phyloP scores from a whole-genome alignment of 805 yeast genomes.

The Komagataella kurtzmanii region DNA sequence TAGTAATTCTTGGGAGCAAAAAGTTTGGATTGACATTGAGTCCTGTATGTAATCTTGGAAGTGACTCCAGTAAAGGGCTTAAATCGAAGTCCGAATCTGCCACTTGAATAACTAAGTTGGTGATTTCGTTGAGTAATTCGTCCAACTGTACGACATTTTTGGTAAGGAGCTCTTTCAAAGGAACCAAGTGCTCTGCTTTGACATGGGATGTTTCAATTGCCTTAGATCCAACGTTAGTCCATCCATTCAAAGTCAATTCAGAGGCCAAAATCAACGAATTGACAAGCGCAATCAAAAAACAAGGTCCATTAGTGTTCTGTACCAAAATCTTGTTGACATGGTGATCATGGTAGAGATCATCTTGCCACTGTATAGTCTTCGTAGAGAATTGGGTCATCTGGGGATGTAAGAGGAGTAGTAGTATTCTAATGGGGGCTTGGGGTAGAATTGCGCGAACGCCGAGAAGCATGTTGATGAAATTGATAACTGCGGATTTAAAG shows the following conservation, averaged over 20 bases:
- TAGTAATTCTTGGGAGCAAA: constrained; percentile 19
- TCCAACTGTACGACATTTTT: constrained; percentile 16
- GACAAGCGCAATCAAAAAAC: constrained; percentile 69
- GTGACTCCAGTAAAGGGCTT: constrained; percentile 30
- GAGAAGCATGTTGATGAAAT: background rate
- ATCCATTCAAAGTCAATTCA: constrained; percentile 15
- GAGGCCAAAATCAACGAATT: constrained; percentile 50
- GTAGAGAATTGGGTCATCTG: constrained; percentile 10
- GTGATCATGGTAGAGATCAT: constrained; percentile 7
- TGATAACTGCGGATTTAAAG: background rate
- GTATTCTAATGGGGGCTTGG: background rate
- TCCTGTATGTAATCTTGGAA: constrained; percentile 61
- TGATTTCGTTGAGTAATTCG: constrained; percentile 34
- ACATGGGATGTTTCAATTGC: background rate
- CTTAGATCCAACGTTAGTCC: constrained; percentile 8
- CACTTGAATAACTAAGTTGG: constrained; percentile 26
- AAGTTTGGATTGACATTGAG: constrained; percentile 61
- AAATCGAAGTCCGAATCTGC: constrained; percentile 16
- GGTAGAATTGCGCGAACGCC: background rate
- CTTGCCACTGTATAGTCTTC: constrained; percentile 15
- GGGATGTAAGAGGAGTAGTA: background rate
- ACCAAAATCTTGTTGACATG: constrained; percentile 44
- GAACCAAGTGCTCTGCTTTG: constrained; percentile 3
- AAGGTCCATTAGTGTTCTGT: constrained; percentile 80
- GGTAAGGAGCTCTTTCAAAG: constrained; percentile 12